These are phyloP conservation scores for Fusarium pilosicola DNA, from an alignment of 2,329 filamentous ascomycete species.

Conservation along the genomic window DNA sequence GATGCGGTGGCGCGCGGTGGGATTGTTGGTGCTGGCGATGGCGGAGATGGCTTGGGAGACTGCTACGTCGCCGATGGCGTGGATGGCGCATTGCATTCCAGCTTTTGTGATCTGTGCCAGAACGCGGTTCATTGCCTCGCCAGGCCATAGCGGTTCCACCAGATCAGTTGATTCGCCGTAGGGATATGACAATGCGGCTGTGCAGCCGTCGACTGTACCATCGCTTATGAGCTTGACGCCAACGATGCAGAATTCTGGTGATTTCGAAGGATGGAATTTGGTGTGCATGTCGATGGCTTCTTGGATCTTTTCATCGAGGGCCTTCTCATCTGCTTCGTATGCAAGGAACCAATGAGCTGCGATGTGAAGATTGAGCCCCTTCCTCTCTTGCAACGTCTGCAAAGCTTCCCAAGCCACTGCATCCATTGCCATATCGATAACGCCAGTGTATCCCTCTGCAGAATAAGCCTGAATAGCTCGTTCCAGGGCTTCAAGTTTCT, in stretches of 20 bases:
- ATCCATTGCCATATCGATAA: constrained; percentile 66
- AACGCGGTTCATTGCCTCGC: constrained; percentile 61
- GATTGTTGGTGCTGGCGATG: constrained; percentile 56
- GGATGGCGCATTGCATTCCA: constrained; percentile 69
- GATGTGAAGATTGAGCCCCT: constrained; percentile 52
- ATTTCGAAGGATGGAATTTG: constrained; percentile 41
- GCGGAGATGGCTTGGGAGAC: constrained; percentile 67
- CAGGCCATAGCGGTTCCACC: constrained; percentile 62
- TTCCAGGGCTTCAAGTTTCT: constrained; percentile 54
- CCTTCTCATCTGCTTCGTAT: constrained; percentile 48
- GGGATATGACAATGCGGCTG: constrained; percentile 67
- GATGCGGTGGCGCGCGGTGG: constrained; percentile 66
- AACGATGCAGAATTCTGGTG: constrained; percentile 54
- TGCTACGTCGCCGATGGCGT: constrained; percentile 72
- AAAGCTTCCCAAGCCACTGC: constrained; percentile 57
- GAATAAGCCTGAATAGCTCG: constrained; percentile 58
- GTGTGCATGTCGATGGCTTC: constrained; percentile 54
- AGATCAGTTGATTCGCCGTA: constrained; percentile 61
- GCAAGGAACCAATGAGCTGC: constrained; percentile 58
- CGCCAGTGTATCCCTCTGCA: constrained; percentile 58
- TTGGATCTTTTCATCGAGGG: constrained; percentile 54
- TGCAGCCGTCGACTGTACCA: constrained; percentile 73
- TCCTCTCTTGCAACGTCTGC: constrained; percentile 48
- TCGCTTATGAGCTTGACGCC: constrained; percentile 74
- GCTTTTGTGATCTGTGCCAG: constrained; percentile 63